Conservation (phyloP, 176 grass and related monocot genomes). For the Oryza glumipatula region DNA sequence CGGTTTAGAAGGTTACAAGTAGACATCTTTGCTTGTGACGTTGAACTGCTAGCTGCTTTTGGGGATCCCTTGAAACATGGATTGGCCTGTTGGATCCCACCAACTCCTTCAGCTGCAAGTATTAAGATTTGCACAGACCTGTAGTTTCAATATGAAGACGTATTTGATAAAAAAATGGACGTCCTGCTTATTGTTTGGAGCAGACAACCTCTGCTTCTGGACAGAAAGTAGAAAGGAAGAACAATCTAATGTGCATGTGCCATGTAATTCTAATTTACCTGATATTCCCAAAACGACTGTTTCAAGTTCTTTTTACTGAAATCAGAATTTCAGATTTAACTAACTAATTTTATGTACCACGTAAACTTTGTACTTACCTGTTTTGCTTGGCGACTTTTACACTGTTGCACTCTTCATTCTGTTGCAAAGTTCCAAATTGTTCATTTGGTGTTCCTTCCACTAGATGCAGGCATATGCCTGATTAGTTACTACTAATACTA, state of each 20-base stretch:
- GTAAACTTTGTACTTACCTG: background rate
- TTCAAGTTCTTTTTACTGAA: background rate
- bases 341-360: background rate
- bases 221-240: background rate
- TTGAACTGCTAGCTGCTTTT: constrained; percentile 14
- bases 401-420: constrained; percentile 12
- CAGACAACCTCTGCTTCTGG: background rate
- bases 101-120: background rate
- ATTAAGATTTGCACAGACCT: background rate
- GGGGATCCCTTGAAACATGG: constrained; percentile 4
- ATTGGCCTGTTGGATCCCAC: background rate
- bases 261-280: background rate
- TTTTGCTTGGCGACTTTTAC: background rate
- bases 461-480: background rate
- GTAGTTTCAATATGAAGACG: background rate
- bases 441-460: constrained; percentile 14
- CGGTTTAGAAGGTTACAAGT: constrained; percentile 39
- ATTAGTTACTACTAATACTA: constrained; percentile 1
- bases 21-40: constrained; percentile 40
- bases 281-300: background rate
- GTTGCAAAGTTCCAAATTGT: constrained; percentile 10
- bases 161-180: background rate
- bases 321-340: background rate
- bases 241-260: background rate
- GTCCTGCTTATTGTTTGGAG: background rate